phyloP scores from a whole-genome alignment of 2,329 filamentous ascomycete genomes.

The Beauveria scarabaeidicola region DNA sequence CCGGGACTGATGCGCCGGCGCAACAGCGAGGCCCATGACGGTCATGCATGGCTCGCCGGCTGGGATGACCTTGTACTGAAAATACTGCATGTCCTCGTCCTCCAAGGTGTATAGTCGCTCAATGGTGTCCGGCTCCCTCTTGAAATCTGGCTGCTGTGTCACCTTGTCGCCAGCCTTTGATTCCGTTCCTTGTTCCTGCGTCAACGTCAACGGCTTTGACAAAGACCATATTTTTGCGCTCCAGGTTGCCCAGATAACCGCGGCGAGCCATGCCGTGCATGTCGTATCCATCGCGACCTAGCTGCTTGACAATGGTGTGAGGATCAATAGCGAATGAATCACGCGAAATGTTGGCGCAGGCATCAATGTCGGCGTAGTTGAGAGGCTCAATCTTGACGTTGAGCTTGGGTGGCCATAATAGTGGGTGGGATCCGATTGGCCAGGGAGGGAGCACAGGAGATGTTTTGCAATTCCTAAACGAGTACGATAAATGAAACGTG shows the following conservation, averaged over 20 bases:
- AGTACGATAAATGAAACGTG: no score
- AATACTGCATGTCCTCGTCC: constrained; percentile 10
- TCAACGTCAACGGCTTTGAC: constrained; percentile 11
- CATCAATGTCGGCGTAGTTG: constrained; percentile 11
- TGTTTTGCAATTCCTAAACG: no score
- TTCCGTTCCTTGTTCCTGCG: neutral
- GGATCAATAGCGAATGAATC: constrained; percentile 11
- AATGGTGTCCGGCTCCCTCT: constrained; percentile 6
- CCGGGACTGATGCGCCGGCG: constrained; percentile 8
- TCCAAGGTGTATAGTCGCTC: constrained; percentile 9
- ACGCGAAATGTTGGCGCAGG: constrained; percentile 8
- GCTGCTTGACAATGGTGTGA: constrained; percentile 12
- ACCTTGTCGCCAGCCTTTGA: neutral
- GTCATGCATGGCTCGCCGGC: constrained; percentile 11
- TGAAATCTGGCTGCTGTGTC: neutral
- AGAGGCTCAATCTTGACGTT: constrained; percentile 9
- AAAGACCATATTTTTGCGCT: constrained; percentile 7
- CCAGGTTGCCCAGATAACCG: constrained; percentile 5
- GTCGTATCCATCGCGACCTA: constrained; percentile 12
- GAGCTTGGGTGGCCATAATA: neutral
- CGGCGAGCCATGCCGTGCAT: constrained; percentile 10
- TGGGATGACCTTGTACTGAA: constrained; percentile 9
- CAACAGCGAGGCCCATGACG: constrained; percentile 10
- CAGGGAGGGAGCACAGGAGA: no score
- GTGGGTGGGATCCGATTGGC: neutral